Evolutionary conservation across 768 basidiomycete genomes (phyloP), one percentile per base, ranked within the genome.

Genomic region (Collybia nuda): DNA sequence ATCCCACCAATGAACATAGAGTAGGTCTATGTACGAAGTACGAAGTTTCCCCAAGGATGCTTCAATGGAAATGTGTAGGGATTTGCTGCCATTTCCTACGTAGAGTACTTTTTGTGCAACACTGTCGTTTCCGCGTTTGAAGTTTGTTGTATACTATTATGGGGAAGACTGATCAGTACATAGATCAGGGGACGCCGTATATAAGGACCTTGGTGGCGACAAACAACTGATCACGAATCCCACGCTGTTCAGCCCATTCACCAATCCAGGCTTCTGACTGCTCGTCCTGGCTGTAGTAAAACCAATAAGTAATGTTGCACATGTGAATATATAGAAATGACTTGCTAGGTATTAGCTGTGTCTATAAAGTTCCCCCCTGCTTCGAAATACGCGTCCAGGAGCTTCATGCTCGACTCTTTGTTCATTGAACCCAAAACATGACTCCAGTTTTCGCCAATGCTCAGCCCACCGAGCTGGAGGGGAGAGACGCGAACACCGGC

Each of bases 1-100:
- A 57, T 84, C 81, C 80, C 80, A 80, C 66, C 67, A 74, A 50
- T 78, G 74, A 2, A 76, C 44, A 55, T 77, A 78, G 7, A 77
- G 59, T 36, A 80, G 56, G 52, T 82, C 79, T 53, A 79, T 74
- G 49, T 77, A 78, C 2, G 60, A 57, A 0, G 74, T 78, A 24
- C 73, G 62, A 1, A 81, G 67, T 55, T 76, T 77, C 65, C 73
- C 73, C 52, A 81, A 63, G 9, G 73, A 76, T 1, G 64, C 73
- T 15, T 69, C 61, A 26, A 80, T 62, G 18, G 72, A 71, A 32
- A 78, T 28, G 21, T 67, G 64, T 58, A 80, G 60, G 2, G 67
- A 69, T 56, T 81, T 81, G 52, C 63, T 50, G 50, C 66, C 69
- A 57, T 85, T 84, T 2, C 84, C 84, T 1, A 56, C 58, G 53